phyloP scores from a whole-genome alignment of 78 protist species.

The Chrysochromulina parva region DNA sequence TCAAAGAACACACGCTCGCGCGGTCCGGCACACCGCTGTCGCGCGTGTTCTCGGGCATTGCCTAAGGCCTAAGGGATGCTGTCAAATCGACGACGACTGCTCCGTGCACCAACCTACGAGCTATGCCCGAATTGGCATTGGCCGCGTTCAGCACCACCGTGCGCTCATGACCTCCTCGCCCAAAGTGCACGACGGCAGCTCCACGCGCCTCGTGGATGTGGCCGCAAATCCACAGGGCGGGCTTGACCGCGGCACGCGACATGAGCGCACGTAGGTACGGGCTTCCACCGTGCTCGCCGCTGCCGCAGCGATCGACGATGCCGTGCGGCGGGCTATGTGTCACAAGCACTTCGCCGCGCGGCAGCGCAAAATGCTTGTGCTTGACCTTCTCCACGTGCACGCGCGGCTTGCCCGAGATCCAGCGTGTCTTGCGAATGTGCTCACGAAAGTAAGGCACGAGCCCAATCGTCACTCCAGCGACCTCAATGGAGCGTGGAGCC shows the following conservation, averaged over 20 bases:
- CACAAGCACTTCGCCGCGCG: background rate
- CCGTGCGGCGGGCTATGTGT: background rate
- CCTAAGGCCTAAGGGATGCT: too few species aligned
- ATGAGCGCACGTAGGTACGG: background rate
- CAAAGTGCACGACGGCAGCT: background rate
- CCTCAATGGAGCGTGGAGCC: background rate
- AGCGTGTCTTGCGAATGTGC: too few species aligned
- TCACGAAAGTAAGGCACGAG: background rate
- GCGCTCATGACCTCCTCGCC: background rate
- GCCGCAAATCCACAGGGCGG: background rate
- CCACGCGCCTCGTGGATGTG: constrained; percentile 1
- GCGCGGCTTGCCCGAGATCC: too few species aligned
- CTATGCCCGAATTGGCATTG: background rate
- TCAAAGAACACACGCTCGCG: too few species aligned
- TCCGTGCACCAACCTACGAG: background rate
- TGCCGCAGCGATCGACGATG: background rate
- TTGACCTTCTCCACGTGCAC: too few species aligned
- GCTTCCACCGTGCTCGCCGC: background rate
- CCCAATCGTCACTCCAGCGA: background rate
- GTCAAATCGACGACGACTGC: background rate
- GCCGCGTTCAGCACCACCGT: background rate
- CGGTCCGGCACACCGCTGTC: too few species aligned
- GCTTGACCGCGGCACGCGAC: background rate
- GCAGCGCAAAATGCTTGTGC: background rate
- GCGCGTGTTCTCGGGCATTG: too few species aligned